These are phyloP conservation scores for Dactylellina sp. DNA, from an alignment of 2,329 filamentous ascomycete species.

Conservation along the genomic window DNA sequence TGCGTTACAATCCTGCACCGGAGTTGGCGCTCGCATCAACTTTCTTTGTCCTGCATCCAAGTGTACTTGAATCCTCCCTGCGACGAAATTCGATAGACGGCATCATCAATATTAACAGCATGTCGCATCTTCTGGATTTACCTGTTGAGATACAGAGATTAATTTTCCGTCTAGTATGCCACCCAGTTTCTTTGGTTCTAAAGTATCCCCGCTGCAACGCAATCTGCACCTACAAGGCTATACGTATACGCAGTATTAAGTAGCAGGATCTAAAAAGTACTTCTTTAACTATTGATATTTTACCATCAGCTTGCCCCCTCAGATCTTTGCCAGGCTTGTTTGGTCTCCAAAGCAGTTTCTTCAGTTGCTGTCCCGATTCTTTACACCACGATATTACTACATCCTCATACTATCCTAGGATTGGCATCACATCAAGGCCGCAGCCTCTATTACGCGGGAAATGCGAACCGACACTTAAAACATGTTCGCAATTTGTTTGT, in stretches of 20 bases:
- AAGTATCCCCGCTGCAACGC: background rate
- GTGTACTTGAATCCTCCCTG: no score
- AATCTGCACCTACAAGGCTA: background rate
- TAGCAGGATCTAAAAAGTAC: background rate
- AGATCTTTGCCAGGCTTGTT: slow-evolving; percentile 23
- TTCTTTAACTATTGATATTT: background rate
- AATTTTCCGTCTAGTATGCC: slow-evolving; percentile 15
- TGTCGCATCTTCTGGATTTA: slow-evolving; percentile 12
- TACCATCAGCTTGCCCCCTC: slow-evolving; percentile 4
- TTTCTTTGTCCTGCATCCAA: no score
- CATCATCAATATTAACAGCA: background rate
- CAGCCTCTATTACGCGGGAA: background rate
- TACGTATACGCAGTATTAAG: no score
- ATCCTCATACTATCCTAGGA: slow-evolving; percentile 13
- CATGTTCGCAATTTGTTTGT: slow-evolving; percentile 30
- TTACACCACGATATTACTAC: slow-evolving; percentile 24
- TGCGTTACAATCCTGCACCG: no score
- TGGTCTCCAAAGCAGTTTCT: slow-evolving; percentile 19
- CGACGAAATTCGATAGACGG: background rate
- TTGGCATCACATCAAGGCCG: slow-evolving; percentile 14
- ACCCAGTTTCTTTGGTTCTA: no score
- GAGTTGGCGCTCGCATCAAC: no score
- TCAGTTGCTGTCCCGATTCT: slow-evolving; percentile 27
- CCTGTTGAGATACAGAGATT: slow-evolving; percentile 30
- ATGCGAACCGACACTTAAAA: slow-evolving; percentile 3